Conservation (phyloP, 2,329 filamentous ascomycete genomes). For the Alternaria triticina region DNA sequence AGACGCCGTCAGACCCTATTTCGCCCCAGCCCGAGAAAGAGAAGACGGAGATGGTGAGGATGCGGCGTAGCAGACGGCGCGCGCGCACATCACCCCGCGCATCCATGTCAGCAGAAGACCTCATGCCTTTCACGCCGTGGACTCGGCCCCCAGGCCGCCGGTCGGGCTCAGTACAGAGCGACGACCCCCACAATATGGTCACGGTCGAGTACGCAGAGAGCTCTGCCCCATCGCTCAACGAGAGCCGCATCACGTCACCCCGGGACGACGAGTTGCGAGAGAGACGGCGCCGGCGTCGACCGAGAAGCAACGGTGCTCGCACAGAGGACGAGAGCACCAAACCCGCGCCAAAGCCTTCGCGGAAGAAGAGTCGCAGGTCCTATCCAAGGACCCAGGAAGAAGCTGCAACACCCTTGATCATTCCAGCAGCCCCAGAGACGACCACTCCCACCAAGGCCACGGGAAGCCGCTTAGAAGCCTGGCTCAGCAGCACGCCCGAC, state of each 20-base stretch:
- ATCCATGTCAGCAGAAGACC: slow-evolving; percentile 43
- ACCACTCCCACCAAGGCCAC: slow-evolving; percentile 51
- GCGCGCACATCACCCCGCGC: slow-evolving; percentile 39
- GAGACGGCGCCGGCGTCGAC: slow-evolving; percentile 36
- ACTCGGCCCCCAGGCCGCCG: slow-evolving; percentile 24
- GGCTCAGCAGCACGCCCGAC: slow-evolving; percentile 64
- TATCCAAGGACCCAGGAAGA: slow-evolving; percentile 33
- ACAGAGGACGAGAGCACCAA: slow-evolving; percentile 33
- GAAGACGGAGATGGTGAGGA: slow-evolving; percentile 32
- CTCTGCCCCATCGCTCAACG: slow-evolving; percentile 16
- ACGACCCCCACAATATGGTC: slow-evolving; percentile 31
- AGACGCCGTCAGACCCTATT: slow-evolving; percentile 19
- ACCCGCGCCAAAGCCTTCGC: slow-evolving; percentile 24
- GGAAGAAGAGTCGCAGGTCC: slow-evolving; percentile 33
- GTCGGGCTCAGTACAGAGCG: slow-evolving; percentile 33
- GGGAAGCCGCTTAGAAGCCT: slow-evolving; percentile 64
- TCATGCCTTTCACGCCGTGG: slow-evolving; percentile 23
- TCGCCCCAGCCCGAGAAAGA: slow-evolving; percentile 31
- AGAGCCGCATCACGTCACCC: slow-evolving; percentile 15
- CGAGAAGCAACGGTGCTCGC: slow-evolving; percentile 31
- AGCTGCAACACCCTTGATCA: slow-evolving; percentile 20
- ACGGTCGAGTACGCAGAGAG: slow-evolving; percentile 39
- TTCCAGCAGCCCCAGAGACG: slow-evolving; percentile 34
- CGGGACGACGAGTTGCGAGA: slow-evolving; percentile 36
- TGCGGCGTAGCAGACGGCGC: slow-evolving; percentile 37